These are phyloP conservation scores for Tilletia setariae DNA, from an alignment of 1,284 basidiomycete genomes.

Conservation along the genomic window DNA sequence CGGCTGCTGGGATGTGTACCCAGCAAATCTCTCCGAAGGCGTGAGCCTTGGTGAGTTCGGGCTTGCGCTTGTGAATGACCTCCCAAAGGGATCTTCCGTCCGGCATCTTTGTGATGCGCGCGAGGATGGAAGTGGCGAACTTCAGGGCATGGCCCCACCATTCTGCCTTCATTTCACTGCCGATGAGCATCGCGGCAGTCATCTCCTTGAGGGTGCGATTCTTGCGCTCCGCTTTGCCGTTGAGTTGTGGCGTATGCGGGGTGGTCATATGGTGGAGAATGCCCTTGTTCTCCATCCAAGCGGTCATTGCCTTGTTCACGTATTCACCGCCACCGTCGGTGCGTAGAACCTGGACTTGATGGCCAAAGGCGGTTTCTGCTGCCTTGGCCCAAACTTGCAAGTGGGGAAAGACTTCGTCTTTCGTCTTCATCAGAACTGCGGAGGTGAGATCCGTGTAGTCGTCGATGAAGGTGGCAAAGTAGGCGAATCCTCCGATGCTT, in stretches of 20 bases:
- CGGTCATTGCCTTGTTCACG: no score
- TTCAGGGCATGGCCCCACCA: constrained; percentile 2
- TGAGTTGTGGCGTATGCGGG: constrained; percentile 10
- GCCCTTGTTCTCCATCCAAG: constrained; percentile 1
- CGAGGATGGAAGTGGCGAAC: not conserved
- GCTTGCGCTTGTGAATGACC: no score
- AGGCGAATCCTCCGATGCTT: not conserved
- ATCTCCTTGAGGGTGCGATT: not conserved
- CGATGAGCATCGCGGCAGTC: constrained; percentile 9
- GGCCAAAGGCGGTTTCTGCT: constrained; percentile 1
- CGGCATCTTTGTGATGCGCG: not conserved
- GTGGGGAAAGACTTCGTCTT: constrained; percentile 4
- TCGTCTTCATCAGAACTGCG: not conserved
- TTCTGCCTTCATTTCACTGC: not conserved
- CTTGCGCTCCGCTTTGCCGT: no score
- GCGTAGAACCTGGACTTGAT: not conserved
- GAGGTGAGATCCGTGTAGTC: not conserved
- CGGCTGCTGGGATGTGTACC: not conserved
- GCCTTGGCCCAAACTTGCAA: not conserved
- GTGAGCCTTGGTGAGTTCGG: not conserved
- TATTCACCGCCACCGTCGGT: constrained; percentile 6
- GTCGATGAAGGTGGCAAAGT: no score
- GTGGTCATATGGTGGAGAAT: constrained; percentile 15
- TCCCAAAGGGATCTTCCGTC: not conserved
- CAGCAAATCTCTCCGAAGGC: not conserved